Evolutionary conservation across 1,139 yeast genomes (phyloP).

Genomic region (Scheffersomyces titani): DNA sequence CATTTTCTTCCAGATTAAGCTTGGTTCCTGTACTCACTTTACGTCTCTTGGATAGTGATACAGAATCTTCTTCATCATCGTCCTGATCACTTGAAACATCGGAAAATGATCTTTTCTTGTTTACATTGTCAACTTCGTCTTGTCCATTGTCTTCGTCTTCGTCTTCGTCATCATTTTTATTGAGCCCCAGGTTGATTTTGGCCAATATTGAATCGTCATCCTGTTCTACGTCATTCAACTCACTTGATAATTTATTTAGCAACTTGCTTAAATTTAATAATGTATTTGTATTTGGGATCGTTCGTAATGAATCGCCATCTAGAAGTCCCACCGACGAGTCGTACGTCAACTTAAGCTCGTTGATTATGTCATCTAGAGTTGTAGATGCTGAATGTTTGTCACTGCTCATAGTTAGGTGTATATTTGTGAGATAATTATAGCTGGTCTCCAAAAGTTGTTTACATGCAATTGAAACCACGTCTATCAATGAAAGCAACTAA

Average conservation of each 20-base stretch:
- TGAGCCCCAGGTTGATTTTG: conserved; percentile 17
- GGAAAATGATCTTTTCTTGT: conserved; percentile 1
- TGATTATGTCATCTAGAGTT: conserved; percentile 53
- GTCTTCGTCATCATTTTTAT: conserved; percentile 6
- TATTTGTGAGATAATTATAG: neutral
- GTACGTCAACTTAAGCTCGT: conserved; percentile 54
- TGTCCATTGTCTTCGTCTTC: conserved; percentile 7
- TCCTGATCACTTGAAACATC: conserved; percentile 7
- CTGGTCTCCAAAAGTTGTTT: neutral
- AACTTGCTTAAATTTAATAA: conserved; percentile 49
- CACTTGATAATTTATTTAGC: conserved; percentile 49
- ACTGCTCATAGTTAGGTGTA: neutral
- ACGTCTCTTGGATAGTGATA: conserved; percentile 5
- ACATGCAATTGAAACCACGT: neutral
- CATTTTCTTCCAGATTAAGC: conserved; percentile 2
- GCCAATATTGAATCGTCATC: conserved; percentile 43
- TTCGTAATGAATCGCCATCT: conserved; percentile 56
- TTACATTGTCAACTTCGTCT: conserved; percentile 5
- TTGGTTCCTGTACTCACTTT: conserved; percentile 1
- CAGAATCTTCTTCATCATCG: conserved; percentile 8
- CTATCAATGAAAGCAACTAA: neutral
- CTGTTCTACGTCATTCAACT: conserved; percentile 47
- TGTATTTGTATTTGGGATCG: conserved; percentile 47
- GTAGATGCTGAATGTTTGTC: conserved; percentile 36
- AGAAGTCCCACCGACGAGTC: conserved; percentile 61